These are phyloP conservation scores for Articulospora tetracladia DNA, from an alignment of 495 filamentous ascomycete species.

Conservation along the genomic window DNA sequence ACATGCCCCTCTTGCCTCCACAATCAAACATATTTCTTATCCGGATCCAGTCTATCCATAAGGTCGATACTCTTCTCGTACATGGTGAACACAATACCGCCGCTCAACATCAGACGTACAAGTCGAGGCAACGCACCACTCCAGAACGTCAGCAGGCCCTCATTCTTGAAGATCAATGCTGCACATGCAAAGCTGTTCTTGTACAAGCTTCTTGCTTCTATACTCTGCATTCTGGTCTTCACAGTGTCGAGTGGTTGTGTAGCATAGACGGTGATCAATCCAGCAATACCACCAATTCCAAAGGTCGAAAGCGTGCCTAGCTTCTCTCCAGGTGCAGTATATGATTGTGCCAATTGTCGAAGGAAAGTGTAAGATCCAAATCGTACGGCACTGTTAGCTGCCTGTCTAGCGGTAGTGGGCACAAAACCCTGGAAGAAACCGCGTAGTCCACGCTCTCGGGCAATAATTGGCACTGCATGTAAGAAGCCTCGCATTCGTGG, in stretches of 20 bases:
- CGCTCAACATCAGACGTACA: conserved; percentile 80
- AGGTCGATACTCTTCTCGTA: conserved; percentile 97
- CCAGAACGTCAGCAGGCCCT: conserved; percentile 90
- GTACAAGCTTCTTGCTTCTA: conserved; percentile 79
- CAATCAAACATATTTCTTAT: conserved; percentile 66
- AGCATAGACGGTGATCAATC: conserved; percentile 87
- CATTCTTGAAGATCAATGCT: conserved; percentile 77
- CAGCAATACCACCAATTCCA: conserved; percentile 83
- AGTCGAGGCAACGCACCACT: conserved; percentile 85
- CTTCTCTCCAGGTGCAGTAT: conserved; percentile 93
- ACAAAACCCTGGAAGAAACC: conserved; percentile 98
- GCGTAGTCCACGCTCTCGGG: conserved; percentile 76
- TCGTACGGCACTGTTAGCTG: conserved; percentile 86
- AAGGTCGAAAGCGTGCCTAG: conserved; percentile 87
- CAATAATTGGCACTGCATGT: conserved; percentile 83
- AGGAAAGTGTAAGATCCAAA: conserved; percentile 89
- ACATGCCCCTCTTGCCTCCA: conserved; percentile 3
- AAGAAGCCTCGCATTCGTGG: conserved; percentile 90
- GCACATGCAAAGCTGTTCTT: conserved; percentile 88
- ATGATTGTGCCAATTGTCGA: conserved; percentile 86
- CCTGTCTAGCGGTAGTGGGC: conserved; percentile 89
- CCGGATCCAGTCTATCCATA: conserved; percentile 77
- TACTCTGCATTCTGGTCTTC: conserved; percentile 98
- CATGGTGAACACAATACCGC: conserved; percentile 98
- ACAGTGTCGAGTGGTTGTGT: conserved; percentile 93